phyloP scores from a whole-genome alignment of 768 basidiomycete genomes.

The Boletellus sp. region DNA sequence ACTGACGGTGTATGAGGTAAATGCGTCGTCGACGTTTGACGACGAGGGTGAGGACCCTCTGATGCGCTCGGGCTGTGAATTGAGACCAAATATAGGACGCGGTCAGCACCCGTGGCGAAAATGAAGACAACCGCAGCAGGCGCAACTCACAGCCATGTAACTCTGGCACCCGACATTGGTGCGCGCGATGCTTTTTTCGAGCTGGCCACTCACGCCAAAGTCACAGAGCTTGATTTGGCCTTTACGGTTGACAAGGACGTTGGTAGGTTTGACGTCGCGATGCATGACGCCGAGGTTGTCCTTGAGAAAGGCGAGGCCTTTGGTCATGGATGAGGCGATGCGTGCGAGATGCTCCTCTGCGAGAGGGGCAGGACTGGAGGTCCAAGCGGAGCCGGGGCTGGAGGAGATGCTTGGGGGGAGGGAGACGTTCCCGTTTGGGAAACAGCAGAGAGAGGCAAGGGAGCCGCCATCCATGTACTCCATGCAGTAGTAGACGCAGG shows the following conservation, averaged over 20 bases:
- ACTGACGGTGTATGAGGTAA: conserved; percentile 81
- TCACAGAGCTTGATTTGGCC: conserved; percentile 95
- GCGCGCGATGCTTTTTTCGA: conserved; percentile 93
- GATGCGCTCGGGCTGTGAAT: conserved; percentile 84
- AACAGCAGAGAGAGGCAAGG: conserved; percentile 69
- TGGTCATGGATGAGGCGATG: conserved; percentile 78
- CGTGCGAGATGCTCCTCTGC: conserved; percentile 79
- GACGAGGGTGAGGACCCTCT: conserved; percentile 71
- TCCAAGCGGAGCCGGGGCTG: conserved; percentile 33
- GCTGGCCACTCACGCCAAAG: conserved; percentile 97
- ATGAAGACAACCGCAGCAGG: background rate
- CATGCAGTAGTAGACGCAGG: conserved; percentile 99
- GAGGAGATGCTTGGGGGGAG: conserved; percentile 32
- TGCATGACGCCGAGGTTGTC: conserved; percentile 89
- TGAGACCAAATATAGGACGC: background rate
- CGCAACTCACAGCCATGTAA: conserved; percentile 87
- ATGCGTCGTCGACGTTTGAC: conserved; percentile 29
- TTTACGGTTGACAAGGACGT: conserved; percentile 83
- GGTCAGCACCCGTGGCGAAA: background rate
- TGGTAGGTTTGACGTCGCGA: conserved; percentile 88
- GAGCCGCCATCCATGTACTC: conserved; percentile 99
- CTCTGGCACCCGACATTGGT: conserved; percentile 99
- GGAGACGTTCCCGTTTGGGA: conserved; percentile 38
- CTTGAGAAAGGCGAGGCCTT: conserved; percentile 91
- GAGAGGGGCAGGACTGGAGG: conserved; percentile 37